Percentiles rank a stretch among this genome's conserved stretches.
Conservation (phyloP, 805 yeast genomes). For the Yarrowia porcina region DNA sequence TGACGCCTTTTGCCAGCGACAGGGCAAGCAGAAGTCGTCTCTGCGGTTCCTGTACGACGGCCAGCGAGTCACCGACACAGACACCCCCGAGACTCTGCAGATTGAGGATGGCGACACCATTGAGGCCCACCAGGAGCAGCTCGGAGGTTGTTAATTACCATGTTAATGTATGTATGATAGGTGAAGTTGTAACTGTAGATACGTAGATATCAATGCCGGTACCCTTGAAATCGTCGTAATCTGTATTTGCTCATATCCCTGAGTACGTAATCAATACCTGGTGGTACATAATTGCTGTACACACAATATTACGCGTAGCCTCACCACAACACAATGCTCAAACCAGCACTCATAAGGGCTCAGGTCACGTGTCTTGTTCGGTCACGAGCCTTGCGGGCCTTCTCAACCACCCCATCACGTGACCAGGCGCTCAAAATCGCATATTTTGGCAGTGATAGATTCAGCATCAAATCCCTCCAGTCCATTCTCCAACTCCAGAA, state of each 20-base stretch:
- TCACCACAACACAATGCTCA: neutral
- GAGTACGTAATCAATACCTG: neutral
- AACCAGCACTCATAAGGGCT: neutral
- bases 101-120: conserved; percentile 95
- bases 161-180: conserved; percentile 5
- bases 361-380: neutral
- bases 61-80: conserved; percentile 78
- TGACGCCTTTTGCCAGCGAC: conserved; percentile 98
- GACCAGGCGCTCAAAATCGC: conserved; percentile 44
- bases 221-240: too few species aligned
- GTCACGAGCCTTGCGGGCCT: too few species aligned
- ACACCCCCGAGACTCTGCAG: conserved; percentile 84
- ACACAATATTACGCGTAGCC: neutral
- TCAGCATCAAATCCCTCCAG: conserved; percentile 56
- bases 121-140: conserved; percentile 90
- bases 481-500: conserved; percentile 38
- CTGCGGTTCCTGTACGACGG: conserved; percentile 93
- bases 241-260: too few species aligned
- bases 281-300: neutral
- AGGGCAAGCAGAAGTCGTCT: conserved; percentile 79
- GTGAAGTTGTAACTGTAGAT: too few species aligned
- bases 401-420: neutral
- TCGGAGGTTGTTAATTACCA: conserved; percentile 8
- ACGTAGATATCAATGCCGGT: too few species aligned
- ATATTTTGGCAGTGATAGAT: conserved; percentile 75